phyloP scores from a whole-genome alignment of 352 stramenopile species.

The Lagenidium sp. region DNA sequence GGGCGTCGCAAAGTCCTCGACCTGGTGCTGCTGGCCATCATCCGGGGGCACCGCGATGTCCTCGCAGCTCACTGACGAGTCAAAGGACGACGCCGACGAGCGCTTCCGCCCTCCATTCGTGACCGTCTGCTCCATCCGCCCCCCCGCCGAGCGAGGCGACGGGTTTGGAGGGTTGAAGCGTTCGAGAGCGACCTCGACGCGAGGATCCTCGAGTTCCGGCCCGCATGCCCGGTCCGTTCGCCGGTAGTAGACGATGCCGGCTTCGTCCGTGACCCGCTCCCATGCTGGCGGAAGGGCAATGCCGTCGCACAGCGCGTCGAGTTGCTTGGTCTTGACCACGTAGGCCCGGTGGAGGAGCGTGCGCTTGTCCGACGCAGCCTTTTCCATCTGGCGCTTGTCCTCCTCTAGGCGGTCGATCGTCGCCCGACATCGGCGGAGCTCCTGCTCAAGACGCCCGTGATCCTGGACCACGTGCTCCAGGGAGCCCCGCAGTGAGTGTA shows the following conservation, averaged over 20 bases:
- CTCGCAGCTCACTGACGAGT: constrained; percentile 21
- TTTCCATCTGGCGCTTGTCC: constrained; percentile 31
- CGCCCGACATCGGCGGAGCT: constrained; percentile 17
- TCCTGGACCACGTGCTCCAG: constrained; percentile 27
- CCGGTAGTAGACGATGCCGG: constrained; percentile 41
- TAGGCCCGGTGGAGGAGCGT: constrained; percentile 30
- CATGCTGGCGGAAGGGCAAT: constrained; percentile 30
- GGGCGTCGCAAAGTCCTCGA: constrained; percentile 70
- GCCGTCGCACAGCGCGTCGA: constrained; percentile 40
- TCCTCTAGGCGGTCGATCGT: constrained; percentile 19
- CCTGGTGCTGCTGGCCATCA: constrained; percentile 46
- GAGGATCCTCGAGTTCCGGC: constrained; percentile 41
- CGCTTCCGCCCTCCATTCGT: constrained; percentile 1
- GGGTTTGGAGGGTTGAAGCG: background rate
- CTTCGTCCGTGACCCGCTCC: constrained; percentile 34
- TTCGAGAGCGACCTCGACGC: constrained; percentile 22
- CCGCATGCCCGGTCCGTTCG: constrained; percentile 23
- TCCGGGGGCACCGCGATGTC: constrained; percentile 39
- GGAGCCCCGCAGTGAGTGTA: constrained; percentile 19
- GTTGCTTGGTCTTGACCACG: constrained; percentile 41
- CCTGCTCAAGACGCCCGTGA: constrained; percentile 29
- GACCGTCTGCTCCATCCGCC: constrained; percentile 12
- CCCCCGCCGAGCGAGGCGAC: constrained; percentile 17
- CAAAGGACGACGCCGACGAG: constrained; percentile 21
- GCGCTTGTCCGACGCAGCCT: constrained; percentile 29